phyloP scores from a whole-genome alignment of 306 rosid genomes.

The Morella rubra region DNA sequence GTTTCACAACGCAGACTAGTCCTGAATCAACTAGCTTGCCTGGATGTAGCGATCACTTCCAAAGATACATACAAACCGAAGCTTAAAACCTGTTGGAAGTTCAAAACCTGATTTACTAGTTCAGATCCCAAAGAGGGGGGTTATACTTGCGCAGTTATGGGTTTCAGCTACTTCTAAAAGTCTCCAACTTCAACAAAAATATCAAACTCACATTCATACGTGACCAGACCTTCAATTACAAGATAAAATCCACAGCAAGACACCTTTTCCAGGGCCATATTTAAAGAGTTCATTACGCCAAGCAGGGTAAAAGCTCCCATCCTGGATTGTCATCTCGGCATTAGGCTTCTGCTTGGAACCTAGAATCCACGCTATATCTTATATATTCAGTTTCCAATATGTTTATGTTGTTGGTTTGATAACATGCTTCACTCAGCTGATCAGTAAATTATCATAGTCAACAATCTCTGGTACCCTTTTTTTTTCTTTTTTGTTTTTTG shows the following conservation, averaged over 20 bases:
- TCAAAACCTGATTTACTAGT: no score
- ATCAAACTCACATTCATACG: background rate
- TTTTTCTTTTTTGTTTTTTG: no score
- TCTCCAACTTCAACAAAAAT: background rate
- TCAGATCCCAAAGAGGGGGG: background rate
- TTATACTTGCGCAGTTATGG: background rate
- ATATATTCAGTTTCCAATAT: background rate
- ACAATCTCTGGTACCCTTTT: no score
- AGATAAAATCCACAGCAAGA: background rate
- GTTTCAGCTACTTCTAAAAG: background rate
- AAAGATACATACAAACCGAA: background rate
- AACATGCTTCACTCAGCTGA: background rate
- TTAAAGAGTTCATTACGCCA: background rate
- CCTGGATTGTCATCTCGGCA: background rate
- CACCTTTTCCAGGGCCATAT: background rate
- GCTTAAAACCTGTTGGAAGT: no score
- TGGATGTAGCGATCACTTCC: background rate
- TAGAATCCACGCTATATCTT: background rate
- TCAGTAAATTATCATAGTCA: background rate
- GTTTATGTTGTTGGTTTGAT: background rate
- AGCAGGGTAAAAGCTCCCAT: background rate
- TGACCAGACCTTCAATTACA: background rate
- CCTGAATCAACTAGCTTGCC: background rate
- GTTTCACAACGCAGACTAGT: background rate
- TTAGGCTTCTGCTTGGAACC: background rate